Percentiles rank a stretch among this genome's conserved stretches.
phyloP scores from a whole-genome alignment of 306 rosid species.

The Notholithocarpus densiflorus region DNA sequence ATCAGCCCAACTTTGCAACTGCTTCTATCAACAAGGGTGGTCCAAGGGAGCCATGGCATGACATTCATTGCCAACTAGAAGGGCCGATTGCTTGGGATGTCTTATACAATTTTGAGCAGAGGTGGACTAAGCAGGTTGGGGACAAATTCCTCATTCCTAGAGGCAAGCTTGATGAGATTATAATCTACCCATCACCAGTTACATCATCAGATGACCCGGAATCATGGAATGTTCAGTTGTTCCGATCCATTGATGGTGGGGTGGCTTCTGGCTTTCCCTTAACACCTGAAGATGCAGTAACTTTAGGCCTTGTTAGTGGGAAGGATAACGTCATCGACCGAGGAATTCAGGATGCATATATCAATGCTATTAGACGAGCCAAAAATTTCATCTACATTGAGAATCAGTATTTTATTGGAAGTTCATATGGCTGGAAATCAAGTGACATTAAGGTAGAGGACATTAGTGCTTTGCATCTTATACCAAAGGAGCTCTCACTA shows the following conservation, averaged over 20 bases:
- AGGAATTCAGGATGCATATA: conserved; percentile 81
- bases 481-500: conserved; percentile 73
- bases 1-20: conserved; percentile 72
- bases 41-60: conserved; percentile 98
- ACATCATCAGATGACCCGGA: conserved; percentile 25
- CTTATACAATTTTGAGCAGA: conserved; percentile 65
- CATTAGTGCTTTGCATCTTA: conserved; percentile 69
- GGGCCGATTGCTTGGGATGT: conserved; percentile 88
- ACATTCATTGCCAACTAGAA: conserved; percentile 76
- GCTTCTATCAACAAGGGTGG: conserved; percentile 78
- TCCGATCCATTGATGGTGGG: conserved; percentile 82
- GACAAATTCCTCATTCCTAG: conserved; percentile 30
- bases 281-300: conserved; percentile 36
- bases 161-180: conserved; percentile 22
- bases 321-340: conserved; percentile 64
- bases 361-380: conserved; percentile 73
- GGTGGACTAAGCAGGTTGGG: conserved; percentile 74
- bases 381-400: conserved; percentile 84
- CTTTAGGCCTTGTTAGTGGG: conserved; percentile 64
- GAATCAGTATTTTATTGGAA: conserved; percentile 84
- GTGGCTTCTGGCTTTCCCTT: conserved; percentile 69
- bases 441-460: conserved; percentile 50
- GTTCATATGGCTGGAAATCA: conserved; percentile 77
- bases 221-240: conserved; percentile 75
- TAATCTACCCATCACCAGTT: conserved; percentile 21